Conservation (phyloP, 2,329 filamentous ascomycete species). For the Fusarium concolor region DNA sequence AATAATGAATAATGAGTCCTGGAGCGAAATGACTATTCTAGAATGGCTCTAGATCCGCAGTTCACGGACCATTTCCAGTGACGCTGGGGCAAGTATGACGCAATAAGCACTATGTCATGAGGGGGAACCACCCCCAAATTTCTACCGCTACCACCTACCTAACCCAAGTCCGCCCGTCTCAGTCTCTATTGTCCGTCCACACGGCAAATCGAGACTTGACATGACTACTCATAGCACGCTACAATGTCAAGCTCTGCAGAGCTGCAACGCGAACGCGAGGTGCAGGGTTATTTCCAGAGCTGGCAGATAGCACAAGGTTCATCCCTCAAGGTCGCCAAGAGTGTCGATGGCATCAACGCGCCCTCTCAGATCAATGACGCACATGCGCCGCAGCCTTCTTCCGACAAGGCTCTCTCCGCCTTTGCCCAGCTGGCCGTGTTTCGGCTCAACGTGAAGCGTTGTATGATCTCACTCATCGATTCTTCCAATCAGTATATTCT, state of each 20-base stretch:
- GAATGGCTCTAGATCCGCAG: conserved; percentile 17
- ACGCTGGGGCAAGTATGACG: conserved; percentile 32
- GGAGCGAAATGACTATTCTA: conserved; percentile 7
- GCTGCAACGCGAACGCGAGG: conserved; percentile 49
- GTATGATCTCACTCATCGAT: conserved; percentile 63
- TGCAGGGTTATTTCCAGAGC: conserved; percentile 48
- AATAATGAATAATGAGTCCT: background rate
- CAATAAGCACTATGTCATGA: conserved; percentile 8
- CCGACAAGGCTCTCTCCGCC: conserved; percentile 56
- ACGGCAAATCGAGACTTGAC: conserved; percentile 20
- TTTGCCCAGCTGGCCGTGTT: conserved; percentile 64
- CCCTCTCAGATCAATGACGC: conserved; percentile 41
- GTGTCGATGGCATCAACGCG: conserved; percentile 47
- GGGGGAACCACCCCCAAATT: conserved; percentile 16
- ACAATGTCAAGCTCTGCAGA: conserved; percentile 45
- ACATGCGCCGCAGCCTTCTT: conserved; percentile 49
- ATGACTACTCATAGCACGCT: conserved; percentile 11
- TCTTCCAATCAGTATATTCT: conserved; percentile 61
- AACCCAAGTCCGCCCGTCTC: too few species aligned
- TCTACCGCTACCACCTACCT: background rate
- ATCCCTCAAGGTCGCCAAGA: conserved; percentile 48
- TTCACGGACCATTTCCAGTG: conserved; percentile 4
- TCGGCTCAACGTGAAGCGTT: conserved; percentile 59
- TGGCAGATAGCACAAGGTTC: conserved; percentile 51
- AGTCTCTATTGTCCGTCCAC: background rate